Evolutionary conservation across 495 filamentous ascomycete species (phyloP).

Genomic region (Penicillium daleae): DNA sequence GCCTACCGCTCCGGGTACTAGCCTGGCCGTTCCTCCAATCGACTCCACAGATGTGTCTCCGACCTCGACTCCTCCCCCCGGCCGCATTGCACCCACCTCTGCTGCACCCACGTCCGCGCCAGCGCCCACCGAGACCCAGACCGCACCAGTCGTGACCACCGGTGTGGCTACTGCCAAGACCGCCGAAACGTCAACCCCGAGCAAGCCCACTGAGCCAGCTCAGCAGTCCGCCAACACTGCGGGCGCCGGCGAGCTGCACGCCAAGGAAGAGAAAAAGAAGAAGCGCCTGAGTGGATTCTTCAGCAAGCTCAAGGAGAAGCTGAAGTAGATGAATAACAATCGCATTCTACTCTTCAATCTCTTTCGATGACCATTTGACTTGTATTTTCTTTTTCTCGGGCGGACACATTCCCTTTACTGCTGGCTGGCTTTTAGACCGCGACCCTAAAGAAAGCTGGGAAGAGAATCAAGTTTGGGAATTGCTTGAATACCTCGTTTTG

Average conservation of each 20-base stretch:
- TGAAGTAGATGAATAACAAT: constrained; percentile 35
- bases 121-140: constrained; percentile 9
- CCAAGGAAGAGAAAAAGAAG: constrained; percentile 54
- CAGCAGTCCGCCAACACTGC: constrained; percentile 21
- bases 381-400: background rate
- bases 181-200: constrained; percentile 26
- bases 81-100: constrained; percentile 19
- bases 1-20: constrained; percentile 42
- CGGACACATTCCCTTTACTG: background rate
- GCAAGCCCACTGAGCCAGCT: constrained; percentile 13
- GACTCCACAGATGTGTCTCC: constrained; percentile 51
- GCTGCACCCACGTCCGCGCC: constrained; percentile 18
- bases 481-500: background rate
- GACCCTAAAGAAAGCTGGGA: background rate
- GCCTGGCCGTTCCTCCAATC: constrained; percentile 15
- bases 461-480: background rate
- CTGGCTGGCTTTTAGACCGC: constrained; percentile 1
- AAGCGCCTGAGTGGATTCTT: constrained; percentile 52
- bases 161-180: constrained; percentile 32
- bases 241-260: constrained; percentile 20
- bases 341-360: background rate
- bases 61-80: constrained; percentile 41
- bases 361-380: background rate
- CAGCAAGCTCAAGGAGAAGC: constrained; percentile 54
- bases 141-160: constrained; percentile 41